These are phyloP conservation scores for Lagenidium sp. DNA, from an alignment of 352 stramenopile genomes.

Conservation along the genomic window DNA sequence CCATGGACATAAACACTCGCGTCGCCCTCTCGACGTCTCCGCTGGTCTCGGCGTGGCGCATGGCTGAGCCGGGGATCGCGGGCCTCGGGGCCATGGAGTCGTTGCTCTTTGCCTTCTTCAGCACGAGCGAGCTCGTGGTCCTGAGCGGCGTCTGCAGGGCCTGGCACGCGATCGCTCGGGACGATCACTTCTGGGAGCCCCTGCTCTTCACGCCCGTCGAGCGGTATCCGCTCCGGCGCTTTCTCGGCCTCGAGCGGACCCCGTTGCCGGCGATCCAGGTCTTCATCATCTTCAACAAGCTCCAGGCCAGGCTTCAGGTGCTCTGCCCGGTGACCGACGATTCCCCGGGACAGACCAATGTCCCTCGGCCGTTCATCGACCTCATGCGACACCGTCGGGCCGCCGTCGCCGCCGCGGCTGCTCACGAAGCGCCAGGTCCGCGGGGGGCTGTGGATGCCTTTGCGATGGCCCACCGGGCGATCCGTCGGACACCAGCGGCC, in stretches of 20 bases:
- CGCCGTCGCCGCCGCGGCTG: no score
- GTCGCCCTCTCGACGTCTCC: slow-evolving; percentile 37
- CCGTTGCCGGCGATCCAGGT: slow-evolving; percentile 58
- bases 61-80: slow-evolving; percentile 27
- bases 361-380: no score
- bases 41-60: slow-evolving; percentile 3
- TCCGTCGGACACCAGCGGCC: no score
- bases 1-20: slow-evolving; percentile 45
- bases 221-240: slow-evolving; percentile 43
- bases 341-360: no score
- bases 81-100: slow-evolving; percentile 44
- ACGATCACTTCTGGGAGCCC: slow-evolving; percentile 64
- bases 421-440: no score
- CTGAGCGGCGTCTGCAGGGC: slow-evolving; percentile 39
- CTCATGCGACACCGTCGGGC: no score
- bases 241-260: slow-evolving; percentile 30
- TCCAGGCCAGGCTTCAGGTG: slow-evolving; percentile 15
- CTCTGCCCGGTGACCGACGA: no score
- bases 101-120: slow-evolving; percentile 56
- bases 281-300: slow-evolving; percentile 57
- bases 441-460: no score
- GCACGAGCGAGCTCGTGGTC: slow-evolving; percentile 27
- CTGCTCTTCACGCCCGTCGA: slow-evolving; percentile 47
- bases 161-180: slow-evolving; percentile 40
- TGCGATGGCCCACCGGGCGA: no score